A percentile compares a stretch with the other conserved stretches of the same genome.
These are phyloP conservation scores for Zychaea mexicana DNA, from an alignment of 371 early-diverging fungal genomes.

Conservation along the genomic window DNA sequence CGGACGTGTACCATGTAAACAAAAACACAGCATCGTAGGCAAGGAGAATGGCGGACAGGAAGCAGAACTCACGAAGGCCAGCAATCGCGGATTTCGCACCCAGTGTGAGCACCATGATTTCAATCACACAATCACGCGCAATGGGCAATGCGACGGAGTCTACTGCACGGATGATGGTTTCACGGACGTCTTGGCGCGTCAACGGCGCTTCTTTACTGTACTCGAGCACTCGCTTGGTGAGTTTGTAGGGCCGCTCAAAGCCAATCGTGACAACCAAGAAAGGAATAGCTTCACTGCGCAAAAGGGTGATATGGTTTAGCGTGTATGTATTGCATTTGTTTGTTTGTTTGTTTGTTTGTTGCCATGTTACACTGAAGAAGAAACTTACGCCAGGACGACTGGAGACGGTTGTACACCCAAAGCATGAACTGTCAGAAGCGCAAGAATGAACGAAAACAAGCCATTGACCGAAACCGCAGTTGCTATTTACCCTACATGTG, in stretches of 20 bases:
- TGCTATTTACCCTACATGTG: constrained; percentile 18
- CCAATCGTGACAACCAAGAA: constrained; percentile 89
- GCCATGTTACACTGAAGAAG: background rate
- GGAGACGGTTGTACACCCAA: constrained; percentile 65
- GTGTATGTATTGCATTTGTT: background rate
- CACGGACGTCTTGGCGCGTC: constrained; percentile 48
- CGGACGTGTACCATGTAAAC: constrained; percentile 83
- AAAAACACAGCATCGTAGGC: constrained; percentile 79
- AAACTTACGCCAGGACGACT: constrained; percentile 56
- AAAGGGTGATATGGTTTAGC: background rate
- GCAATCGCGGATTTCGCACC: constrained; percentile 76
- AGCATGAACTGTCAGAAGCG: constrained; percentile 60
- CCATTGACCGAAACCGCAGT: constrained; percentile 62
- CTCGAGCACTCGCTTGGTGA: constrained; percentile 76
- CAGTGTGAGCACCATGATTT: constrained; percentile 73
- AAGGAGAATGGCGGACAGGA: constrained; percentile 74
- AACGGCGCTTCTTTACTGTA: constrained; percentile 28
- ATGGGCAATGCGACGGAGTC: constrained; percentile 62
- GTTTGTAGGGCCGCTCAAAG: constrained; percentile 83
- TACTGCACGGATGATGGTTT: constrained; percentile 68
- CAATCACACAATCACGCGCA: constrained; percentile 76
- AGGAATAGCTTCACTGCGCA: constrained; percentile 74
- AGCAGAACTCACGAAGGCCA: constrained; percentile 78
- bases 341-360: background rate
- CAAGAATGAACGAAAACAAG: constrained; percentile 74